Evolutionary conservation across 75 land plant genomes (phyloP), one percentile per base, ranked within the genome.

Genomic region (Adiantum capillusveneris): DNA sequence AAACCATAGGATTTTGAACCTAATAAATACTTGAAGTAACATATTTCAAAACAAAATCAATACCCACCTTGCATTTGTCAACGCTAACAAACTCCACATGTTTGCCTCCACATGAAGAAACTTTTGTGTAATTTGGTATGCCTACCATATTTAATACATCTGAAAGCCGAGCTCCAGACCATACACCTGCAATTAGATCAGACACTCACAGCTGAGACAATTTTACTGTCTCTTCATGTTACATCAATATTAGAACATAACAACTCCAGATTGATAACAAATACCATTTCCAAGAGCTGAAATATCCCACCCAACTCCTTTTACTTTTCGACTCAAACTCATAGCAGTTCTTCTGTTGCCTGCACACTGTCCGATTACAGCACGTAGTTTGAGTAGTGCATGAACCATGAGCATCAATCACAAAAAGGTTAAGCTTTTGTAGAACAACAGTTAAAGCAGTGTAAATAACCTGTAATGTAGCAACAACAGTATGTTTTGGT

Each of bases 241-340:
- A n/a, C n/a, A n/a, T n/a, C n/a, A n/a, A n/a, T n/a, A n/a, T n/a
- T n/a, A n/a, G n/a, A n/a, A n/a, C n/a, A n/a, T n/a, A n/a, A n/a
- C n/a, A n/a, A n/a, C n/a, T n/a, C n/a, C n/a, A n/a, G n/a, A n/a
- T n/a, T n/a, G n/a, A n/a, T n/a, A n/a, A n/a, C n/a, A n/a, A n/a
- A 34, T 46, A 94, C 99, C 99, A 80, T 84, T 94, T 65, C 96
- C 99, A 67, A 94, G 22, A 52, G 99, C 99, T 65, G 80, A 44
- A 58, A 80, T 62, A 63, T 82, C 99, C 98, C 99, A 94, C 27
- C 99, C 99, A 65, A 94, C 99, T 22, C 99, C 99, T 67, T 53
- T 86, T 54, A 94, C 99, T 62, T 60, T 78, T 70, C 68, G 65
- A 42, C 20, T 66, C 62, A 75, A 65, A 66, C 96, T 94, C 99